Evolutionary conservation across 148 eudicot species (phyloP), one percentile per base, ranked within the genome.

Genomic region (Camellia sinensis): DNA sequence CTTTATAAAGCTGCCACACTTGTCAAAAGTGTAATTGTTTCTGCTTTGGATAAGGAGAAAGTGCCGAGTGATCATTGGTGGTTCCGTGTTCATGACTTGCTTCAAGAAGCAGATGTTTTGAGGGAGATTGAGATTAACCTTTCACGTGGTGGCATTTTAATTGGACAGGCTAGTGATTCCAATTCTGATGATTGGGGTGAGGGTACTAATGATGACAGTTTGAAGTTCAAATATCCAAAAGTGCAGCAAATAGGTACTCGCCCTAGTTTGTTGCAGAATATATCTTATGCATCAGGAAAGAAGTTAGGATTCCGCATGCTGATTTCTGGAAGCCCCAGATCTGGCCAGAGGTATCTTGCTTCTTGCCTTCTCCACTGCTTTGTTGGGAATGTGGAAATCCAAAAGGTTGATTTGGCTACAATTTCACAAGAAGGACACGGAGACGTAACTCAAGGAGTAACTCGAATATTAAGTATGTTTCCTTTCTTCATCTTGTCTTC

Each of bases 301-400:
- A 91, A 90, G 77, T 82, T 79, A 54, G 97, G 99, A 50, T 93
- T 87, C 83, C 86, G 92, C 72, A 80, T 92, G 78, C 78, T 95
- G 88, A 89, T 95, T 81, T 87, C 94, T 62, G 99, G 99, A 80
- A 85, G 82, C 84, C 93, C 97, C 68, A 87, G 92, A 79, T 89
- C 92, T 84, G 99, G 97, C 22, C 99, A 95, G 87, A 89, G 84
- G 85, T 94, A 95, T 92, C 92, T 95, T 78, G 97, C 95, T 67
- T 92, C 97, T 57, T 93, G 97, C 84, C 87, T 95, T 87, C 93
- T 95, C 67, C 90, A 93, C 76, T 92, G 90, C 84, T 95, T 92
- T 85, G 84, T 88, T 79, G 99, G 99, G 29, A 92, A 85, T 79
- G 75, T 85, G 70, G 97, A 93, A 80, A 81, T 92, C n/a, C 91